A percentile compares a stretch with the other conserved stretches of the same genome.
phyloP scores from a whole-genome alignment of 225 moss, liverwort and hornwort species.

The Marchantia polymorpha region DNA sequence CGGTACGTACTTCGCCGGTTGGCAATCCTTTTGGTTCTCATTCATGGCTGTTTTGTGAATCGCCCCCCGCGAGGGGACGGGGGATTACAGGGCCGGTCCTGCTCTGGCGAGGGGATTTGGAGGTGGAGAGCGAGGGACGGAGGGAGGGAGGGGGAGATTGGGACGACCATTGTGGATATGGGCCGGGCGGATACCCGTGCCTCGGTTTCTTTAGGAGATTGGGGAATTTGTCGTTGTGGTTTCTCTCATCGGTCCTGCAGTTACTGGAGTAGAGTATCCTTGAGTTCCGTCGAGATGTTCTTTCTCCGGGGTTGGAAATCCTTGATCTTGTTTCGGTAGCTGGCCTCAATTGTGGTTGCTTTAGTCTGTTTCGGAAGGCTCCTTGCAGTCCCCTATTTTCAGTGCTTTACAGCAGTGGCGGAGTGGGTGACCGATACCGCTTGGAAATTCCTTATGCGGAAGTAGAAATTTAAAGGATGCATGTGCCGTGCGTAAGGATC shows the following conservation, averaged over 20 bases:
- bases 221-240: not conserved
- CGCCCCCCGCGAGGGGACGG: not conserved
- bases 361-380: not conserved
- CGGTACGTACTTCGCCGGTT: slow-evolving; percentile 8
- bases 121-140: not conserved
- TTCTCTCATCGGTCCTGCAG: not conserved
- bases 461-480: not conserved
- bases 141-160: not conserved
- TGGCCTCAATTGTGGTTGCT: not conserved
- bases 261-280: not conserved
- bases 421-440: not conserved
- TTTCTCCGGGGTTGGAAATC: not conserved
- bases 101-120: not conserved
- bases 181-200: not conserved
- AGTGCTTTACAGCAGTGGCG: not conserved
- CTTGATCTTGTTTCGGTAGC: not conserved
- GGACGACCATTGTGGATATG: not conserved
- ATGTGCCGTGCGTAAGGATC: not conserved
- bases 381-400: not conserved
- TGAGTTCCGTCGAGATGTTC: not conserved
- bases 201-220: not conserved
- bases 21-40: not conserved
- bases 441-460: not conserved
- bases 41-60: not conserved
- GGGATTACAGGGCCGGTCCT: not conserved